Evolutionary conservation across 208 protist species (phyloP), one percentile per base, ranked within the genome.

Genomic region (Trypanosoma brucei): DNA sequence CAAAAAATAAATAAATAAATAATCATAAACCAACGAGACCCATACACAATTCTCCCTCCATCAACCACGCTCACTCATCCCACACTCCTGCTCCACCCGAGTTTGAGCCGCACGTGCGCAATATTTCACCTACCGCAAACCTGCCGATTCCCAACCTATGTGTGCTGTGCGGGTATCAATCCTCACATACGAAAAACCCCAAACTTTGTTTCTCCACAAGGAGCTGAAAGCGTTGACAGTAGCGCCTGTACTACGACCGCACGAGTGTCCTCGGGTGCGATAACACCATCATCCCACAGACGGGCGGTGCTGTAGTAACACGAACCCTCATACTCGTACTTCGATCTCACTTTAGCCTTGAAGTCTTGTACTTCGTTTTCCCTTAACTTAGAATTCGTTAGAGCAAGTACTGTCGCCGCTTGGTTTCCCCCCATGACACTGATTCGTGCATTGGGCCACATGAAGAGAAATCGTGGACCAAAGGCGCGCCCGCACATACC

Each of bases 381-480:
- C 65, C 79, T 80, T 54, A 86, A 56, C 38, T 76, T 77, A 8
- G 65, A 64, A 61, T 88, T 86, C 57, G 94, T 85, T 49, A 92
- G 63, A 8, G 91, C 64, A 6, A 98, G 79, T 35, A 98, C 96
- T 6, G 70, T 80, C 2, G 93, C 93, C 1, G 96, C 97, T 74
- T 99, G 97, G 59, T 97, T 95, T 52, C 96, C 97, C 39, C 97
- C 97, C 96, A 98, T 99, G 22, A 99, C 97, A 59, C 82, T 88
- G 38, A 98, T 98, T 38, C 90, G 81, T 0, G 96, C 80, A 70
- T 98, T 98, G 14, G 97, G 97, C 97, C 96, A 98, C 94, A 98
- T 98, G 46, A 86, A 99, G 35, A 99, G 58, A 75, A 98, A 98
- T 35, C 88, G 73, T 44, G 88, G 86, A 30, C 86, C 79, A 62